Percentiles rank a stretch among this genome's conserved stretches.
These are phyloP conservation scores for Ustilago bromivora DNA, from an alignment of 1,284 basidiomycete species.

Conservation along the genomic window DNA sequence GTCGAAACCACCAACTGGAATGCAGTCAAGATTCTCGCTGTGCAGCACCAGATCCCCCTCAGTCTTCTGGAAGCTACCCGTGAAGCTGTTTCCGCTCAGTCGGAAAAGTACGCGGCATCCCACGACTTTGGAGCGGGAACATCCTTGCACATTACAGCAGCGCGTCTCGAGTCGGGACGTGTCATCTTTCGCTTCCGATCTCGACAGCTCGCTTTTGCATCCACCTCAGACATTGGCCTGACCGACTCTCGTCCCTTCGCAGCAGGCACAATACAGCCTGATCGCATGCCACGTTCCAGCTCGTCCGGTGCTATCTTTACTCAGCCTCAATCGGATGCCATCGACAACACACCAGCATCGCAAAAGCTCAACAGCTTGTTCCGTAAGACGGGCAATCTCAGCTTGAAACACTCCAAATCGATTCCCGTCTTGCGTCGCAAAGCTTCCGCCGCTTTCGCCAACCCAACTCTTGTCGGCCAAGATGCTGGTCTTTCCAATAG, in stretches of 20 bases:
- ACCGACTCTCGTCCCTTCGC: conserved; percentile 1
- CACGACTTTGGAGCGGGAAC: conserved; percentile 57
- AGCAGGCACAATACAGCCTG: conserved; percentile 2
- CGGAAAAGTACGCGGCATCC: conserved; percentile 3
- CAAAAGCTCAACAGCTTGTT: conserved; percentile 27
- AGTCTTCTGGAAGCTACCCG: conserved; percentile 26
- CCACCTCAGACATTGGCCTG: not conserved
- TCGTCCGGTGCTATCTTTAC: conserved; percentile 40
- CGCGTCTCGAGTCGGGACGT: conserved; percentile 47
- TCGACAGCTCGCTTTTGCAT: conserved; percentile 7
- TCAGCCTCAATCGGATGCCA: conserved; percentile 11
- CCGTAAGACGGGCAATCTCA: conserved; percentile 47
- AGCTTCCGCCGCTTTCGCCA: conserved; percentile 24
- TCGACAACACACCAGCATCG: conserved; percentile 2
- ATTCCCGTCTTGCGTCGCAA: conserved; percentile 54
- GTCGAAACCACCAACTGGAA: conserved; percentile 66
- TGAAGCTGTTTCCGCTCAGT: conserved; percentile 16
- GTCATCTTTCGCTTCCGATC: conserved; percentile 55
- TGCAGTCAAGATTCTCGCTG: conserved; percentile 58
- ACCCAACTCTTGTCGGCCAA: not conserved
- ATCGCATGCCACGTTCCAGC: conserved; percentile 48
- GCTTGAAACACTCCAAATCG: conserved; percentile 51
- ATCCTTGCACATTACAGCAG: conserved; percentile 54
- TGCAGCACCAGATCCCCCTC: conserved; percentile 54
- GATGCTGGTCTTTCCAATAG: conserved; percentile 5